Percentiles rank a stretch among this genome's conserved stretches.
phyloP scores from a whole-genome alignment of 1,139 yeast species.

The Groenewaldozyma sp. region DNA sequence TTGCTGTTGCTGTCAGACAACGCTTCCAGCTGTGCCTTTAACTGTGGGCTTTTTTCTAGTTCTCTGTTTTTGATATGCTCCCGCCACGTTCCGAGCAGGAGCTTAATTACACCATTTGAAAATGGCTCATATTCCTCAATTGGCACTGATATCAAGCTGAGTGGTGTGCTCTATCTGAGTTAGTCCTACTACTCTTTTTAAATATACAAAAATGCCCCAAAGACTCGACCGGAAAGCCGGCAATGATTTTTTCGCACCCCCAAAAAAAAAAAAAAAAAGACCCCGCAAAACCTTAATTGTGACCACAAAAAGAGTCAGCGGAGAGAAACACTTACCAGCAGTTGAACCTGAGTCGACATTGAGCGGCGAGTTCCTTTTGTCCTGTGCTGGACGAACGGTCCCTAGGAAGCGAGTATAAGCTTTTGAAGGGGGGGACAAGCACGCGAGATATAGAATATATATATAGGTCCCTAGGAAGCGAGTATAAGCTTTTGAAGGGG shows the following conservation, averaged over 20 bases:
- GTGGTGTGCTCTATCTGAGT: conserved; percentile 17
- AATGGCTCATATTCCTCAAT: conserved; percentile 20
- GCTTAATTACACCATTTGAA: conserved; percentile 23
- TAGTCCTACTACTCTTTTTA: no score
- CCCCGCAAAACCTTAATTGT: no score
- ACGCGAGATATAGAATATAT: no score
- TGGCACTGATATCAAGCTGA: conserved; percentile 26
- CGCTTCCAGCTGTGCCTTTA: no score
- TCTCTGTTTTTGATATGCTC: conserved; percentile 4
- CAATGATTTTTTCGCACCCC: not conserved
- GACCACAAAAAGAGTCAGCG: no score
- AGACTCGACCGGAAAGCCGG: not conserved
- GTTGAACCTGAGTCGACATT: conserved; percentile 23
- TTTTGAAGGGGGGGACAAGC: no score
- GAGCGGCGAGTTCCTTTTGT: no score
- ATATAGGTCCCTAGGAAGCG: no score
- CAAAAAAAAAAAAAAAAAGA: not conserved
- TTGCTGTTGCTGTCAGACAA: conserved; percentile 2
- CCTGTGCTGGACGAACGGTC: no score
- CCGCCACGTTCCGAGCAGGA: conserved; percentile 23
- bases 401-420: no score
- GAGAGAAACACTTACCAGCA: conserved; percentile 19
- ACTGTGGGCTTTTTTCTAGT: not conserved
- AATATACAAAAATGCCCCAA: not conserved
- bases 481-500: no score